Conservation (phyloP, 345 rosid species). For the Linum usitatissimum region DNA sequence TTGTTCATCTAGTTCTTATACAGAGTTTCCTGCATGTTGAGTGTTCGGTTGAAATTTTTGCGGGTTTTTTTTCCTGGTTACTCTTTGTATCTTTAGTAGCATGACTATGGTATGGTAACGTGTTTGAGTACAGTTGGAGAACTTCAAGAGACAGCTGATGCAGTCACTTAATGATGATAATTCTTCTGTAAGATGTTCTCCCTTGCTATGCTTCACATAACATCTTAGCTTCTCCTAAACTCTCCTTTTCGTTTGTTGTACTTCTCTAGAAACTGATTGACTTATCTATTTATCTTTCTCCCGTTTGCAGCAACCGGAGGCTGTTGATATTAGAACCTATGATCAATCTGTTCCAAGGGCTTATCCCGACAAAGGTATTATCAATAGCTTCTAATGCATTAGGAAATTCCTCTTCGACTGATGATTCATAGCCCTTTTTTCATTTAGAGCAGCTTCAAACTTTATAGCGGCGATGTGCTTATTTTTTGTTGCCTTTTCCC, state of each 20-base stretch:
- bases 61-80: background rate
- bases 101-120: slow-evolving; percentile 1
- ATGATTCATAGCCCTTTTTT: background rate
- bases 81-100: background rate
- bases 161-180: slow-evolving; percentile 71
- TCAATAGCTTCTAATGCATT: slow-evolving; percentile 1
- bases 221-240: slow-evolving; percentile 6
- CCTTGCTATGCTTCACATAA: background rate
- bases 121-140: slow-evolving; percentile 45
- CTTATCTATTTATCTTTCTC: background rate
- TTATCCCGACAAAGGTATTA: slow-evolving; percentile 46
- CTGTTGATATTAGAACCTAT: slow-evolving; percentile 54
- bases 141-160: slow-evolving; percentile 88
- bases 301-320: slow-evolving; percentile 39
- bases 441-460: slow-evolving; percentile 1
- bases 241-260: slow-evolving; percentile 2
- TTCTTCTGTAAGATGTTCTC: slow-evolving; percentile 44
- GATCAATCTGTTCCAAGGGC: slow-evolving; percentile 51
- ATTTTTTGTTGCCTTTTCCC: background rate
- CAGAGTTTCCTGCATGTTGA: background rate
- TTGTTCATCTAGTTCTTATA: background rate
- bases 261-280: slow-evolving; percentile 1
- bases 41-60: background rate
- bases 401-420: background rate
- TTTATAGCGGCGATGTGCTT: background rate